Conservation (phyloP, 2,329 filamentous ascomycete species). For the Nemania serpens region DNA sequence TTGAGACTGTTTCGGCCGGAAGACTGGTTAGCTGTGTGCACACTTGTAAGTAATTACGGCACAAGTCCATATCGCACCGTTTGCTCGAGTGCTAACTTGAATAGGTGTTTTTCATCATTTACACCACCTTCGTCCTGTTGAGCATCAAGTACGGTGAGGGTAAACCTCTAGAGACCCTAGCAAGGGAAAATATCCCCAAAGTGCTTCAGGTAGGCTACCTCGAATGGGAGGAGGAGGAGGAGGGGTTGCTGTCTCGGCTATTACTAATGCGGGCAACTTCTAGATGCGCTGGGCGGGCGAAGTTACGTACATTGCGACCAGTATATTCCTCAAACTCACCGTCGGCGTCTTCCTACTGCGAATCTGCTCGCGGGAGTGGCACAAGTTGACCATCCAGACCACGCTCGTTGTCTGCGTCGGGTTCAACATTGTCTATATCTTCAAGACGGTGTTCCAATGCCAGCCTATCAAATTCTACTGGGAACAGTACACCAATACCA, state of each 20-base stretch:
- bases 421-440: slow-evolving; percentile 44
- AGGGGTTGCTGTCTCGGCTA: background rate
- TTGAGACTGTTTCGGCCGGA: slow-evolving; percentile 35
- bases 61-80: background rate
- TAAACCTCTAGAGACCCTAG: slow-evolving; percentile 28
- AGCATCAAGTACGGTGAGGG: slow-evolving; percentile 34
- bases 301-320: slow-evolving; percentile 46
- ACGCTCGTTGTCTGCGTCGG: slow-evolving; percentile 40
- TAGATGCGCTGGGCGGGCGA: slow-evolving; percentile 45
- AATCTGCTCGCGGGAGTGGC: slow-evolving; percentile 42
- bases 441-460: slow-evolving; percentile 47
- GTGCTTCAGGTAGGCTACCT: slow-evolving; percentile 32
- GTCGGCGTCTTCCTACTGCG: slow-evolving; percentile 48
- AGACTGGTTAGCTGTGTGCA: slow-evolving; percentile 35
- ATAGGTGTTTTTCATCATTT: slow-evolving; percentile 31
- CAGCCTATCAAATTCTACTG: slow-evolving; percentile 46
- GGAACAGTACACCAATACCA: slow-evolving; percentile 40
- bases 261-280: background rate
- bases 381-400: slow-evolving; percentile 43
- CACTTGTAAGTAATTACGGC: slow-evolving; percentile 36
- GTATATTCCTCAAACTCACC: slow-evolving; percentile 46
- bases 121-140: slow-evolving; percentile 30
- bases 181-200: slow-evolving; percentile 27
- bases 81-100: slow-evolving; percentile 16
- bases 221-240: no score